phyloP scores from a whole-genome alignment of 1,139 yeast genomes.

The Yamadazyma membranifaciens region DNA sequence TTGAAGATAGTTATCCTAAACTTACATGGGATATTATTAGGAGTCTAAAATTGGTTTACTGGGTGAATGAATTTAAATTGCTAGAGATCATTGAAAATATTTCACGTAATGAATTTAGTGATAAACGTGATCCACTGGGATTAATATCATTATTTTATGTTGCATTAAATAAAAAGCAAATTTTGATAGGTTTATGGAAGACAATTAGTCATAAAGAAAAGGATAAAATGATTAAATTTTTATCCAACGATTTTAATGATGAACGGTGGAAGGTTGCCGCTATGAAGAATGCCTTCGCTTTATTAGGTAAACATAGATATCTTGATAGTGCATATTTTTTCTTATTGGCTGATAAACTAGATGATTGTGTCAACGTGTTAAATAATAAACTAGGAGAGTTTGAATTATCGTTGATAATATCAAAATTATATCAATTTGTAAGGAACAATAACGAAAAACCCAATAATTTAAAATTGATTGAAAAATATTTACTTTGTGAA shows the following conservation, averaged over 20 bases:
- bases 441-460: constrained; percentile 21
- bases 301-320: constrained; percentile 83
- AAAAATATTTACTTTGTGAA: constrained; percentile 51
- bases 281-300: constrained; percentile 84
- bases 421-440: constrained; percentile 54
- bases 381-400: constrained; percentile 65
- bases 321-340: constrained; percentile 90
- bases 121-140: constrained; percentile 68
- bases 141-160: constrained; percentile 71
- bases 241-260: constrained; percentile 71
- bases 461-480: constrained; percentile 25
- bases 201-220: constrained; percentile 78
- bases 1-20: constrained; percentile 49
- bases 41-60: constrained; percentile 66
- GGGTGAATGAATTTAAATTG: constrained; percentile 60
- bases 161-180: constrained; percentile 74
- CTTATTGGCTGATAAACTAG: constrained; percentile 71
- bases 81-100: constrained; percentile 57
- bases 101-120: constrained; percentile 68
- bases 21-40: constrained; percentile 61
- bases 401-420: constrained; percentile 74
- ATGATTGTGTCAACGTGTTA: constrained; percentile 75
- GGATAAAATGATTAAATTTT: constrained; percentile 72
- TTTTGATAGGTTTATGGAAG: constrained; percentile 81
- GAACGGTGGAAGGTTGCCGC: constrained; percentile 88